Base-by-base conservation (phyloP, 805 yeast species). In the Kluyveromyces wickerhamii region DNA sequence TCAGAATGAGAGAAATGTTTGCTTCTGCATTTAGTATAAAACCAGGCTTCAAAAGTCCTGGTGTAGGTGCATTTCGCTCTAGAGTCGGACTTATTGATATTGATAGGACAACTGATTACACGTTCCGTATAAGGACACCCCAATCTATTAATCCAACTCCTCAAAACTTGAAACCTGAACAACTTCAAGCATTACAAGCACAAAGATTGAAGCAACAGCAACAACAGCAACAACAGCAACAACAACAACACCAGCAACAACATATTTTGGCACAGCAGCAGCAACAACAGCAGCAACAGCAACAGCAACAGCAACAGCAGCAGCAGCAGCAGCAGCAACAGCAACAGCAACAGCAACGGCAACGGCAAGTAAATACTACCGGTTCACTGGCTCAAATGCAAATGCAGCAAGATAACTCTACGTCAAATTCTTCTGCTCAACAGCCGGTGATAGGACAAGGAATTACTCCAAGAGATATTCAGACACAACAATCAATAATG, bases 1-100 rank as follows among this genome's bases (percentile, higher is more conserved):
- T 92, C 47, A 73, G 94, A 41, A 80, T 86, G 83, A 71, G 97
- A 44, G 98, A 92, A 56, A 84, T 88, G 79, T 83, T 89, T 60
- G 95, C 96, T 1, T 74, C 83, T 40, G 89, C 95, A 2, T 57
- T 57, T 32, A 40, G 52, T 5, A 45, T 54, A 4, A 54, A 49
- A 35, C 53, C 49, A 13, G 61, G 61, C 1, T 57, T 45, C 2
- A 68, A 83, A 10, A 65, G 82, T 7, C 85, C 77, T 8, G 70
- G 83, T 27, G 72, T 78, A 36, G 66, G 70, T 21, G 62, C 71
- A 1, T 60, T 70, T 37, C 67, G 66, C 37, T 72, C 72, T 34
- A 72, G 75, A 5, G 74, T 77, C 25, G 94, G 94, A 10, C 83
- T 87, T 4, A 61, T 83, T 37, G 81, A 82, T 53, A 73, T 84